Base-by-base conservation (phyloP, 2,329 filamentous ascomycete species). In the Basipetospora chlamydospora region DNA sequence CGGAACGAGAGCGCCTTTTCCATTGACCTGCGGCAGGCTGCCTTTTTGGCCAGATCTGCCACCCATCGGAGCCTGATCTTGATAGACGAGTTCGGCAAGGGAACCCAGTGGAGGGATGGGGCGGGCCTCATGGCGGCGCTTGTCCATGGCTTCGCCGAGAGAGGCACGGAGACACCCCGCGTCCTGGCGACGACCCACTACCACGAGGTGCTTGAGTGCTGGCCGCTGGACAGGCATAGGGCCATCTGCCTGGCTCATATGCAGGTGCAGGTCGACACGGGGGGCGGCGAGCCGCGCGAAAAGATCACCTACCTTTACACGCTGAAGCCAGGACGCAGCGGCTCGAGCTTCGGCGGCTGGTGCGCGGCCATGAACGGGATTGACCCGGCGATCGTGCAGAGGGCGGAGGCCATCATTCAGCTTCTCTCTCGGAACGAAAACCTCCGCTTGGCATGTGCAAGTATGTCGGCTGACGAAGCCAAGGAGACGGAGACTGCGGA, bases 281-380 rank as follows among this genome's bases (percentile, higher is more conserved):
- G 66, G 2, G 65, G 69, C 3, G 50, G 57, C 1, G 54, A 63
- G 5, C 47, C 59, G 3, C 69, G 77, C 18, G 67, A 81, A 1
- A 75, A 82, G 44, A 66, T 86, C 21, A 76, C 70, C 0, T 85
- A 81, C 47, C 67, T 94, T 1, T 93, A 88, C 54, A 79, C 74
- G 20, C 58, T 80, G n/a, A 49, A 57, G 4, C 46, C 62, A 2
- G 87, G 87, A 1, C 68, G 77, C 39, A 88, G 78, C 46, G 73
- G 64, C 6, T 80, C 81, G 11, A 95, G 86, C 50, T 92, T 93
- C 49, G 90, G 90, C 1, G 82, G 77, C 20, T 70, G 72, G 55
- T 96, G 90, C 50, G 90, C 90, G 20, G 76, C 77, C 3, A 71
- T 93, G 54, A 95, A 93, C 47, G 87, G 87, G 1, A 75, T 98